These are phyloP conservation scores for Climacium dendroides DNA, from an alignment of 225 moss, liverwort and hornwort species.

Conservation along the genomic window DNA sequence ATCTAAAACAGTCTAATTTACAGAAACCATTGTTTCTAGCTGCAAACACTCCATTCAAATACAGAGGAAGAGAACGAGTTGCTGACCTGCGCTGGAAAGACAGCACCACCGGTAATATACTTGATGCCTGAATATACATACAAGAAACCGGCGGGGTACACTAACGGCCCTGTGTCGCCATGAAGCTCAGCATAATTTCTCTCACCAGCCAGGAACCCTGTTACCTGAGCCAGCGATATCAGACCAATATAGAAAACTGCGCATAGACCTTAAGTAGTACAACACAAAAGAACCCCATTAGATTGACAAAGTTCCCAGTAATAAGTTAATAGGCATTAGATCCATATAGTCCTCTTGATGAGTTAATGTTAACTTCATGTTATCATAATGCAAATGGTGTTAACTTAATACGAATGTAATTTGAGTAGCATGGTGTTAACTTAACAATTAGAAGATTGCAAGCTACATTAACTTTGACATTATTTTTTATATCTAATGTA, in stretches of 20 bases:
- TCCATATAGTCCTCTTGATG: too few species aligned
- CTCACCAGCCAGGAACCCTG: conserved; percentile 83
- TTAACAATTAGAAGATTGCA: not conserved
- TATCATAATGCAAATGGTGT: not conserved
- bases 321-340: not conserved
- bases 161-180: conserved; percentile 97
- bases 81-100: conserved; percentile 80
- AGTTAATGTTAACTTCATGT: not conserved
- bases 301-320: not conserved
- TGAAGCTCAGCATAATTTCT: conserved; percentile 80
- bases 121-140: conserved; percentile 85
- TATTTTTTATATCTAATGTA: too few species aligned
- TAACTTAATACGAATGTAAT: not conserved
- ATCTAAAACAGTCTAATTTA: not conserved
- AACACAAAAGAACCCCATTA: not conserved
- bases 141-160: conserved; percentile 94
- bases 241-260: not conserved
- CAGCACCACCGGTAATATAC: conserved; percentile 61
- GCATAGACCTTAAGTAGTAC: not conserved
- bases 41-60: not conserved
- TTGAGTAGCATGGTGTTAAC: not conserved
- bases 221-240: conserved; percentile 59
- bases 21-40: not conserved
- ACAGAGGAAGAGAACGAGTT: not conserved
- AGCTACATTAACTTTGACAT: not conserved